phyloP scores from a whole-genome alignment of 306 rosid genomes.

The Prunus dulcis region DNA sequence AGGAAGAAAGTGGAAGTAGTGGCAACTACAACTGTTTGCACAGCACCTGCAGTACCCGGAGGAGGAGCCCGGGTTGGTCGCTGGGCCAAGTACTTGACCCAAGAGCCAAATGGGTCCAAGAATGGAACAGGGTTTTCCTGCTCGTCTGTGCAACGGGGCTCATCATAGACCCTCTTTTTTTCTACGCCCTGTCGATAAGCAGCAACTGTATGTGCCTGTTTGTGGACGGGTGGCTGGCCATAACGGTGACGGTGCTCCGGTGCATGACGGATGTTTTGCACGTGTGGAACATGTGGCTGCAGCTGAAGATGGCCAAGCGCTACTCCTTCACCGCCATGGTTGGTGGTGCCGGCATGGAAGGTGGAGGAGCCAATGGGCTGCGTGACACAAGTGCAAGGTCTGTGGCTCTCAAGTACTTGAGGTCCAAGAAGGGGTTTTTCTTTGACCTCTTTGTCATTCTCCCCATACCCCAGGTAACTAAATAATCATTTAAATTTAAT shows the following conservation, averaged over 20 bases:
- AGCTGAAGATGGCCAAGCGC: constrained; percentile 56
- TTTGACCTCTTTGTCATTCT: constrained; percentile 83
- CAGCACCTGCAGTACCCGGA: not conserved
- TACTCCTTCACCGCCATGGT: constrained; percentile 32
- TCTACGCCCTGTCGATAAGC: constrained; percentile 77
- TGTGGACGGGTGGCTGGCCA: constrained; percentile 84
- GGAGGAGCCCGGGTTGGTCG: constrained; percentile 17
- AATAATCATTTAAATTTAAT: not conserved
- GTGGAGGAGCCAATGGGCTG: constrained; percentile 22
- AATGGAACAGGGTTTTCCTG: constrained; percentile 80
- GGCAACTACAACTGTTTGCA: not conserved
- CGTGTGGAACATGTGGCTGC: constrained; percentile 89
- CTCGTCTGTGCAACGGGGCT: constrained; percentile 66
- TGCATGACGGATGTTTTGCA: constrained; percentile 95
- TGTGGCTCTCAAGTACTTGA: constrained; percentile 52
- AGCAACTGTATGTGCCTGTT: constrained; percentile 76
- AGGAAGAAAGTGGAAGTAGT: not conserved
- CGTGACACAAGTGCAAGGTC: constrained; percentile 36
- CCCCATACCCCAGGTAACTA: constrained; percentile 81
- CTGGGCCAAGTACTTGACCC: constrained; percentile 45
- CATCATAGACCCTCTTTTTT: constrained; percentile 85
- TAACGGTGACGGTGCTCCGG: constrained; percentile 84
- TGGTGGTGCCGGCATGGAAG: not conserved
- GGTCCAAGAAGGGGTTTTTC: constrained; percentile 53
- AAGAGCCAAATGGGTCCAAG: constrained; percentile 62